Evolutionary conservation across 495 filamentous ascomycete genomes (phyloP).

Genomic region (Neurospora sp.): DNA sequence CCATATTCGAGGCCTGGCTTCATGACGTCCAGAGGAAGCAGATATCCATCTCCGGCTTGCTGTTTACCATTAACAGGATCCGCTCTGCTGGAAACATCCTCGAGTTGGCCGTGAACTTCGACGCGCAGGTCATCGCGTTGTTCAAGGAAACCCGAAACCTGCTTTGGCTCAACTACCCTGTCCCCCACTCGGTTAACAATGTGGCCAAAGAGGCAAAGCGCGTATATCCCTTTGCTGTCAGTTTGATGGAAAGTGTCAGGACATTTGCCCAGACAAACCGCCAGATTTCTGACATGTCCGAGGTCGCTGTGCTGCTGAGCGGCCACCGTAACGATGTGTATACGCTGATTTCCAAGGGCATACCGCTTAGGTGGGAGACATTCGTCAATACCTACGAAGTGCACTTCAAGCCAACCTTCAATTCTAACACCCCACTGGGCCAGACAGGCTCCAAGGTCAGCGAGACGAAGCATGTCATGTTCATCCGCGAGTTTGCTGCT

Average conservation of each 20-base stretch:
- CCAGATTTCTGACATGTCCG: conserved; percentile 69
- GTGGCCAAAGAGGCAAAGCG: conserved; percentile 94
- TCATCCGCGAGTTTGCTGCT: conserved; percentile 82
- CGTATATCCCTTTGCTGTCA: conserved; percentile 95
- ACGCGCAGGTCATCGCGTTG: conserved; percentile 88
- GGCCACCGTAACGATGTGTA: conserved; percentile 88
- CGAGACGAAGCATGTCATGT: conserved; percentile 91
- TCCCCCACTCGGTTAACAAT: conserved; percentile 88
- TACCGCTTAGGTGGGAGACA: conserved; percentile 89
- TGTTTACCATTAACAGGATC: conserved; percentile 84
- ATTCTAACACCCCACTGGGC: conserved; percentile 51
- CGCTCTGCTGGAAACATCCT: conserved; percentile 75
- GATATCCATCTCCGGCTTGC: conserved; percentile 78
- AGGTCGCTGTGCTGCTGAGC: conserved; percentile 75
- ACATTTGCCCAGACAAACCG: conserved; percentile 81
- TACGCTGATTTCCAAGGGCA: conserved; percentile 66
- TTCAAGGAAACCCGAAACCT: conserved; percentile 99
- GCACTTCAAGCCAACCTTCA: conserved; percentile 57
- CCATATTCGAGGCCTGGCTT: conserved; percentile 91
- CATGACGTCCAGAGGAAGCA: conserved; percentile 78
- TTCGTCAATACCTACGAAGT: conserved; percentile 95
- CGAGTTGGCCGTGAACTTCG: conserved; percentile 90
- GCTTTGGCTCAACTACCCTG: conserved; percentile 81
- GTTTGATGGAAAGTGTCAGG: conserved; percentile 92
- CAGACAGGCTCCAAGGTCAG: conserved; percentile 44